Conservation (phyloP, 495 filamentous ascomycete species). For the Xylaria curta region DNA sequence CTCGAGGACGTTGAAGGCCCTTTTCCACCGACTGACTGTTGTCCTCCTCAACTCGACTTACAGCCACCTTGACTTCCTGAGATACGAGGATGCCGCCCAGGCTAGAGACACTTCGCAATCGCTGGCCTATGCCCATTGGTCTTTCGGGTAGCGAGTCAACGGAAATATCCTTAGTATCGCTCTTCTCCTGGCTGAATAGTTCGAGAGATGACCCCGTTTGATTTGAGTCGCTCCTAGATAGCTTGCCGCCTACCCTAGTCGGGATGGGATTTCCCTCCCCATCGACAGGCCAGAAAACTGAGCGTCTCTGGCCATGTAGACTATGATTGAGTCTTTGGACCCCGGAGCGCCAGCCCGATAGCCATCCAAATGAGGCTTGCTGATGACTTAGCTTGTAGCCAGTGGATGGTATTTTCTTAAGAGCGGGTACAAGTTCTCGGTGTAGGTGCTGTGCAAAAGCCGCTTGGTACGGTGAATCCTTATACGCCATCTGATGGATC, state of each 20-base stretch:
- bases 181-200: constrained; percentile 37
- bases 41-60: constrained; percentile 38
- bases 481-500: constrained; percentile 53
- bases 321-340: not conserved
- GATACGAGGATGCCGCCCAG: constrained; percentile 61
- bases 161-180: not conserved
- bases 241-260: constrained; percentile 29
- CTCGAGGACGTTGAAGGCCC: not conserved
- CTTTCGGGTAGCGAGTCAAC: not conserved
- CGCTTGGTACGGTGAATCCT: constrained; percentile 49
- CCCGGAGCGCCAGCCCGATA: not conserved
- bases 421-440: constrained; percentile 50
- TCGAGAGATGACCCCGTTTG: constrained; percentile 47
- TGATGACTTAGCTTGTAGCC: not conserved
- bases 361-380: not conserved
- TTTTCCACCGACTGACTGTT: constrained; percentile 7
- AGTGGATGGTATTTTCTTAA: constrained; percentile 32
- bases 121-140: not conserved
- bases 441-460: constrained; percentile 53
- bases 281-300: constrained; percentile 22
- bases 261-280: constrained; percentile 24
- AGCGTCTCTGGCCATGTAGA: not conserved
- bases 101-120: not conserved
- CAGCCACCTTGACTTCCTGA: constrained; percentile 60
- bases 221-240: constrained; percentile 56